These are phyloP conservation scores for Saturnispora diversa DNA, from an alignment of 805 yeast genomes.

Conservation along the genomic window DNA sequence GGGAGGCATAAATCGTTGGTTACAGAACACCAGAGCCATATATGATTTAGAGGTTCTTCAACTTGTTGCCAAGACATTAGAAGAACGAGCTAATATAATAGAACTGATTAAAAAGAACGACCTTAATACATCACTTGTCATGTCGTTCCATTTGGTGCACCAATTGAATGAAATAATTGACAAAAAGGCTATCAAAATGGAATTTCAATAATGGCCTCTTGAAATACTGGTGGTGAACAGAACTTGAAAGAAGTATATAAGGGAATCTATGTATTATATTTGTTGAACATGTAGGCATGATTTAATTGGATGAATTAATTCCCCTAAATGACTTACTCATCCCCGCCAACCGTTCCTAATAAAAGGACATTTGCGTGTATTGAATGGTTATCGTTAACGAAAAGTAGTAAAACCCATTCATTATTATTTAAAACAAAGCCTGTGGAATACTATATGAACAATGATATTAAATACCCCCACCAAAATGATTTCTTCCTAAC, in stretches of 20 bases:
- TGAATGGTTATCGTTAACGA: slow-evolving; percentile 20
- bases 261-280: no score
- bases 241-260: no score
- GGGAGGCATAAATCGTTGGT: neutral
- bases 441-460: slow-evolving; percentile 11
- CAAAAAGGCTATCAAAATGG: no score
- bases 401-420: slow-evolving; percentile 21
- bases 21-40: neutral
- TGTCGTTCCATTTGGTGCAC: slow-evolving; percentile 11
- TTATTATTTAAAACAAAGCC: slow-evolving; percentile 15
- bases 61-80: slow-evolving; percentile 9
- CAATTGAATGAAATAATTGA: no score
- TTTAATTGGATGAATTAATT: no score
- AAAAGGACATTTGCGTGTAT: neutral
- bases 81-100: slow-evolving; percentile 16
- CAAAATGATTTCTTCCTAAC: slow-evolving; percentile 21
- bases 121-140: slow-evolving; percentile 5
- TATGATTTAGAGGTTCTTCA: slow-evolving; percentile 1
- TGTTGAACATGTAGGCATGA: no score
- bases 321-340: no score
- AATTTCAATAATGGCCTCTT: no score
- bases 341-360: neutral
- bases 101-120: neutral
- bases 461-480: slow-evolving; percentile 13
- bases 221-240: no score